Evolutionary conservation across 305 asterid species (phyloP).

Genomic region (Coffea humblotiana): DNA sequence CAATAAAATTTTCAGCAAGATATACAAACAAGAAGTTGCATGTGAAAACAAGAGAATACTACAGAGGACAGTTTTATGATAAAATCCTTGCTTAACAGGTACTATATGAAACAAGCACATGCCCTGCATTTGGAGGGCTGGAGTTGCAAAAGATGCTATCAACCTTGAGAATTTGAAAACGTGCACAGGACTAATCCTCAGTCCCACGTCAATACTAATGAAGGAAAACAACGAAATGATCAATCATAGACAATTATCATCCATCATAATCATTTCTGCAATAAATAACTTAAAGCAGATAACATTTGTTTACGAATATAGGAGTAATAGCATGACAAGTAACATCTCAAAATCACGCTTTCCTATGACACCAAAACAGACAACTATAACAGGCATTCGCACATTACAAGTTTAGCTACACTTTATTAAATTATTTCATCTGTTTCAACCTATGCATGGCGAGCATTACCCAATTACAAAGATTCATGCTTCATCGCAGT

Average conservation of each 20-base stretch:
- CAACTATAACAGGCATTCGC: not conserved
- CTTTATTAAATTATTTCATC: not conserved
- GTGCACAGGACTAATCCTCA: not conserved
- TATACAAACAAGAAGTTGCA: not conserved
- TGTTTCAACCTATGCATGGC: not conserved
- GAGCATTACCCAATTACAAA: not conserved
- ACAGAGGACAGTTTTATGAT: not conserved
- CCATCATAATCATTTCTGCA: not conserved
- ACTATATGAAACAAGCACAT: not conserved
- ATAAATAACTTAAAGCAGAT: not conserved
- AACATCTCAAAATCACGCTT: not conserved
- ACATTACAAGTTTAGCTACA: not conserved
- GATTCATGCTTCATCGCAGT: not conserved
- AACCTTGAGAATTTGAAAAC: not conserved
- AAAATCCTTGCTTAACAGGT: not conserved
- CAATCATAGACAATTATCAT: not conserved
- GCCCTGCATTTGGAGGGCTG: not conserved
- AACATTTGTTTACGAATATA: not conserved
- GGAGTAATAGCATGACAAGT: not conserved
- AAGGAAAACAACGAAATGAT: not conserved
- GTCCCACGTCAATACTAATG: not conserved
- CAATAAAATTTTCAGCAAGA: not conserved
- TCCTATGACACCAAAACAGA: not conserved
- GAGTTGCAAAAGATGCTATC: not conserved
- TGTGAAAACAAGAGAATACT: not conserved